Conservation (phyloP, 306 rosid genomes). For the Geum urbanum region DNA sequence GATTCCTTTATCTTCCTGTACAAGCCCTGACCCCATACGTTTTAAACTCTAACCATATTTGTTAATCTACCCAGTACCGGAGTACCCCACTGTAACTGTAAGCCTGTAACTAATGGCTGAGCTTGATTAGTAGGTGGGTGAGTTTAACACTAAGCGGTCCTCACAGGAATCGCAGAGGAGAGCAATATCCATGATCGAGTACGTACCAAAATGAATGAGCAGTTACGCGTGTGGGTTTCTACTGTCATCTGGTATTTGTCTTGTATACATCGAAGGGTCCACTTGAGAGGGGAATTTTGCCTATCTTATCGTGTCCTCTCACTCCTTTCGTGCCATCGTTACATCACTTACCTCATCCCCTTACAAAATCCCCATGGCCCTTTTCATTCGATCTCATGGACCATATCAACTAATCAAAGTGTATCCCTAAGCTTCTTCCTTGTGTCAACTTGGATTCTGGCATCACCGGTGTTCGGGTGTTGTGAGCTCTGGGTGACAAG, state of each 20-base stretch:
- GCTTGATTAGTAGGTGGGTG: background rate
- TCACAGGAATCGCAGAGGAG: background rate
- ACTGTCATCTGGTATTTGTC: background rate
- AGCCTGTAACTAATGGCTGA: background rate
- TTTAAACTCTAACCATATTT: background rate
- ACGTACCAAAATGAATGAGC: background rate
- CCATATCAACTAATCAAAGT: background rate
- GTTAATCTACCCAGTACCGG: background rate
- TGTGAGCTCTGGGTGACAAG: background rate
- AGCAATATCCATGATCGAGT: background rate
- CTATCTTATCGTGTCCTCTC: conserved; percentile 2
- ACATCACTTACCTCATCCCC: background rate
- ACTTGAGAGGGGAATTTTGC: background rate
- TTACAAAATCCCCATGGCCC: background rate
- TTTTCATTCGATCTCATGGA: background rate
- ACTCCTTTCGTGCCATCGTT: background rate
- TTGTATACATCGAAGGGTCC: background rate
- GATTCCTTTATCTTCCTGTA: background rate
- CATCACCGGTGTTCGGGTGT: no score
- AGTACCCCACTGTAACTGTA: background rate
- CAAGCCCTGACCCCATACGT: background rate
- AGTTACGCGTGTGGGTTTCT: background rate
- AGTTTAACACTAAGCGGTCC: background rate
- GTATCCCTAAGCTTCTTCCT: background rate
- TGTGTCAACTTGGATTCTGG: background rate